phyloP scores from a whole-genome alignment of 1,284 basidiomycete genomes.

The Cystobasidium sp. region DNA sequence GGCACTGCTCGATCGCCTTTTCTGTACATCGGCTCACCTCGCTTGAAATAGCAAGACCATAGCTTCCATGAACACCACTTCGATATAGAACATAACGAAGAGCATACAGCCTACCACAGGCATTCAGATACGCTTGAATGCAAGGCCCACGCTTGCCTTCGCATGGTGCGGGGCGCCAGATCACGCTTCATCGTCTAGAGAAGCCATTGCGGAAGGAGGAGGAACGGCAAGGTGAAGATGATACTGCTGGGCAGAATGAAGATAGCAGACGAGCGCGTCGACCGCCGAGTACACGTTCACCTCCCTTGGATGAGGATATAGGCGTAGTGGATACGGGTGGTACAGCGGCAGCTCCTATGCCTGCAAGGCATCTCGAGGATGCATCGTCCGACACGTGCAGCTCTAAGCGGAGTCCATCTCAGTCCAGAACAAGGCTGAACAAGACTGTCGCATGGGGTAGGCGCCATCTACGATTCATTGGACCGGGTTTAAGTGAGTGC shows the following conservation, averaged over 20 bases:
- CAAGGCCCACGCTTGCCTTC: slow-evolving; percentile 38
- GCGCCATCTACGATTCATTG: slow-evolving; percentile 32
- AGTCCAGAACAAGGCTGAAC: not conserved
- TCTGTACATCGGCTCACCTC: too few species aligned
- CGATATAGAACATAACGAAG: not conserved
- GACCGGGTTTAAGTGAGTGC: slow-evolving; percentile 30
- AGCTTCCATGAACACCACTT: not conserved
- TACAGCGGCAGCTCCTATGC: not conserved
- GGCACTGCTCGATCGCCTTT: too few species aligned
- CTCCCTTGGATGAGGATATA: too few species aligned
- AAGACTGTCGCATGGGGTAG: slow-evolving; percentile 17
- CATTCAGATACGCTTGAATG: slow-evolving; percentile 1
- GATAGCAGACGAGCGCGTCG: not conserved
- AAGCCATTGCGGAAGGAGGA: not conserved
- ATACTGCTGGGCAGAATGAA: not conserved
- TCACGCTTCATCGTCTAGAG: not conserved
- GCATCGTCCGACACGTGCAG: not conserved
- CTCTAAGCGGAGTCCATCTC: not conserved
- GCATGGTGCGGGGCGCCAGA: slow-evolving; percentile 12
- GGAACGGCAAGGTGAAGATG: not conserved
- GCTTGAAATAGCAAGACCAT: not conserved
- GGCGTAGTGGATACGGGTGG: not conserved
- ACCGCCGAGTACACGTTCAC: not conserved
- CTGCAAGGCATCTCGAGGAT: too few species aligned
- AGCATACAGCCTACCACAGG: not conserved